phyloP scores from a whole-genome alignment of 2,329 filamentous ascomycete genomes.

The Trichoderma pleuroti region DNA sequence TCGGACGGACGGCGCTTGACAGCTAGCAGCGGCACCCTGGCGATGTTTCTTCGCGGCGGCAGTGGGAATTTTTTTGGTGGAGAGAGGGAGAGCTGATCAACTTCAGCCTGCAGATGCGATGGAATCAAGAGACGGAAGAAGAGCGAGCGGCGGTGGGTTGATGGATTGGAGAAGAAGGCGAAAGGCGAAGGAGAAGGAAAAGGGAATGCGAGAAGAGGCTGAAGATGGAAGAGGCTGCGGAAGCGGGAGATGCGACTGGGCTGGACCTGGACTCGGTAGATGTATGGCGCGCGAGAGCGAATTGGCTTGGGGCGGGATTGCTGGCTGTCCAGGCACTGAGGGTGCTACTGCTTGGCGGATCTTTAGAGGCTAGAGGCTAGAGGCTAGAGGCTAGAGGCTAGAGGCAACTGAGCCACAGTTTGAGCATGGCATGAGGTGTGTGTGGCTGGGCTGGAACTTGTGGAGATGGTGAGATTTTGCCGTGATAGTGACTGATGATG shows the following conservation, averaged over 20 bases:
- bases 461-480: neutral
- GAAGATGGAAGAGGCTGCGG: conserved; percentile 10
- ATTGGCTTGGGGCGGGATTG: neutral
- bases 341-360: neutral
- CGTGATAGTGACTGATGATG: neutral
- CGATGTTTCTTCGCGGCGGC: neutral
- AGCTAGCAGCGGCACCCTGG: neutral
- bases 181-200: neutral
- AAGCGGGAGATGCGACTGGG: neutral
- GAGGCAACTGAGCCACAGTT: neutral
- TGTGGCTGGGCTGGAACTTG: neutral
- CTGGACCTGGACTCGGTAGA: neutral
- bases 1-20: neutral
- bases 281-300: neutral
- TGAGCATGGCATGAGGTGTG: neutral
- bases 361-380: neutral
- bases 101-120: neutral
- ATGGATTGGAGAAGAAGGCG: neutral
- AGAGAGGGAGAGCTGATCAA: neutral
- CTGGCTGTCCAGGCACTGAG: neutral
- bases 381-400: neutral
- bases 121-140: neutral
- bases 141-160: conserved; percentile 5
- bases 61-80: neutral
- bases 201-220: neutral